These are phyloP conservation scores for Dendryphion nanum DNA, from an alignment of 2,329 filamentous ascomycete genomes.

Conservation along the genomic window DNA sequence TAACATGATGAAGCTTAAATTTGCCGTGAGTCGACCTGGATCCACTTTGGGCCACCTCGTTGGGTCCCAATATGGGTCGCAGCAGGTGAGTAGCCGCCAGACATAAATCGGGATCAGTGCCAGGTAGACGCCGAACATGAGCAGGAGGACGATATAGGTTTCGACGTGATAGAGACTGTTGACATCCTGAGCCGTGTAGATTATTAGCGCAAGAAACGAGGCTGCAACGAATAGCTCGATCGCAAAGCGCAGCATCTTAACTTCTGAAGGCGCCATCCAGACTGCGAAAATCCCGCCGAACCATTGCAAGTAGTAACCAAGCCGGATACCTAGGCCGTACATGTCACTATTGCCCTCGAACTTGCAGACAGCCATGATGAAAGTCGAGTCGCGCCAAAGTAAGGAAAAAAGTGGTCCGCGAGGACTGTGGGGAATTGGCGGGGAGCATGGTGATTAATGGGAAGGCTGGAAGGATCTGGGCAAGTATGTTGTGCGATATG, in stretches of 20 bases:
- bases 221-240: conserved; percentile 17
- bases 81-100: conserved; percentile 15
- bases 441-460: no score
- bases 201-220: conserved; percentile 20
- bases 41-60: conserved; percentile 14
- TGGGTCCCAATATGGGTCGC: conserved; percentile 19
- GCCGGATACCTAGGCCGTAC: conserved; percentile 33
- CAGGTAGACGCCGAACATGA: conserved; percentile 19
- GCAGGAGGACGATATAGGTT: conserved; percentile 20
- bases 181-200: conserved; percentile 8
- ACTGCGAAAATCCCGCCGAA: conserved; percentile 21
- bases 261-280: conserved; percentile 19
- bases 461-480: no score
- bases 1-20: conserved; percentile 12
- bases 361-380: conserved; percentile 14
- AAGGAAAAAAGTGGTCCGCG: no score
- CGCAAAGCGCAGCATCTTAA: conserved; percentile 10
- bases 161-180: conserved; percentile 16
- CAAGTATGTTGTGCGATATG: neutral
- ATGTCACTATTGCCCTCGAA: conserved; percentile 28
- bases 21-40: conserved; percentile 5
- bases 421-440: no score
- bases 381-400: no score
- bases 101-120: conserved; percentile 18
- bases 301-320: conserved; percentile 33